These are phyloP conservation scores for Zalaria sp. DNA, from an alignment of 2,329 filamentous ascomycete genomes.

Conservation along the genomic window DNA sequence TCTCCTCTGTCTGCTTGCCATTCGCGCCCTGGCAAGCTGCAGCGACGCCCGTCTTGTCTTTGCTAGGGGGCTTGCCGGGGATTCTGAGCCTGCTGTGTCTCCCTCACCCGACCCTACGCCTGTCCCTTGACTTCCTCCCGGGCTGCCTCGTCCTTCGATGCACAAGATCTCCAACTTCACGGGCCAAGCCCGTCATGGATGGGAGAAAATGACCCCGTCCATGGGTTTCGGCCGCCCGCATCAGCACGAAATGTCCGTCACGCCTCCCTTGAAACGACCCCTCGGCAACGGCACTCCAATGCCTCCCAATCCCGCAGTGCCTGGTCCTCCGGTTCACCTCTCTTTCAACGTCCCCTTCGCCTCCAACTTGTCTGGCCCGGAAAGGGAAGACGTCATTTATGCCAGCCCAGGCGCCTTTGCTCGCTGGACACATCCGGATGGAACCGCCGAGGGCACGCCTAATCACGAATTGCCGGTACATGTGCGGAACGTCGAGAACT, in stretches of 20 bases:
- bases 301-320: conserved; percentile 44
- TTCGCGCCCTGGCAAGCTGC: background rate
- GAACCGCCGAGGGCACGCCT: conserved; percentile 68
- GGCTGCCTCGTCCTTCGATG: conserved; percentile 27
- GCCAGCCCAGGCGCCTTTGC: conserved; percentile 77
- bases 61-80: background rate
- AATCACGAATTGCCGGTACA: conserved; percentile 89
- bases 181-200: conserved; percentile 51
- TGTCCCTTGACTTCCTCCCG: background rate
- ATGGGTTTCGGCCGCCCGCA: conserved; percentile 38
- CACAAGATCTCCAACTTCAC: conserved; percentile 57
- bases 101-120: background rate
- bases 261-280: conserved; percentile 42
- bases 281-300: conserved; percentile 29
- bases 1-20: background rate
- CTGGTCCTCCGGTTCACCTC: conserved; percentile 72
- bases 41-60: background rate
- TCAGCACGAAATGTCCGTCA: conserved; percentile 9
- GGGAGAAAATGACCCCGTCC: conserved; percentile 51
- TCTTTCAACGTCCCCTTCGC: conserved; percentile 97
- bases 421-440: conserved; percentile 86
- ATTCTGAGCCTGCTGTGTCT: background rate
- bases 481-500: conserved; percentile 65
- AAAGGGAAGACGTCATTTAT: conserved; percentile 88
- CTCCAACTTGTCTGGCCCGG: conserved; percentile 80